Percentiles rank a stretch among this genome's conserved stretches.
Evolutionary conservation across 2,329 filamentous ascomycete species (phyloP).

Genomic region (Botrytis paeoniae): DNA sequence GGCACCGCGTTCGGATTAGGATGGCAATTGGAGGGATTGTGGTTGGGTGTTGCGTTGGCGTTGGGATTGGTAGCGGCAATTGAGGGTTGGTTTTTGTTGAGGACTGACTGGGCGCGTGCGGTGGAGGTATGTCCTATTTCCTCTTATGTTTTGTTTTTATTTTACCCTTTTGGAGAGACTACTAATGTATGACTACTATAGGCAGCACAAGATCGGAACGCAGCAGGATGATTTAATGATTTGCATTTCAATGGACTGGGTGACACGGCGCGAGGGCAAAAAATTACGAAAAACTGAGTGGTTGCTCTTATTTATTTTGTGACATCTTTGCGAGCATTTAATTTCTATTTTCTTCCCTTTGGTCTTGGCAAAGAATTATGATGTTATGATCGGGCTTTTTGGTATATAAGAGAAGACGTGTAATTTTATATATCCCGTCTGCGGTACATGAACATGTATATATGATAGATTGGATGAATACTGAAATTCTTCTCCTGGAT

Average conservation of each 20-base stretch:
- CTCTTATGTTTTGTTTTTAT: not conserved
- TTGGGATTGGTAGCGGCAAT: constrained; percentile 50
- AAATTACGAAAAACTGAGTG: not conserved
- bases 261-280: not conserved
- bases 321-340: not conserved
- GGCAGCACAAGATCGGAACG: constrained; percentile 57
- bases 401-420: not conserved
- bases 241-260: too few species aligned
- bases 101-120: constrained; percentile 54
- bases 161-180: not conserved
- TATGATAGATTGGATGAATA: not conserved
- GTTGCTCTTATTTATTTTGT: not conserved
- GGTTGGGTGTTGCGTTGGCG: constrained; percentile 72
- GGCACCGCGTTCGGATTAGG: constrained; percentile 70
- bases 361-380: not conserved
- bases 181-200: not conserved
- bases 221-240: constrained; percentile 34
- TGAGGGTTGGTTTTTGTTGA: constrained; percentile 55
- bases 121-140: constrained; percentile 43
- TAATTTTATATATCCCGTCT: not conserved
- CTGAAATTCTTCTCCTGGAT: not conserved
- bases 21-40: constrained; percentile 78
- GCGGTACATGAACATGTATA: not conserved
- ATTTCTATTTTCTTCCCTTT: not conserved
- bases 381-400: not conserved